Evolutionary conservation across 768 basidiomycete species (phyloP).

Genomic region (Neoboletus magnificus): DNA sequence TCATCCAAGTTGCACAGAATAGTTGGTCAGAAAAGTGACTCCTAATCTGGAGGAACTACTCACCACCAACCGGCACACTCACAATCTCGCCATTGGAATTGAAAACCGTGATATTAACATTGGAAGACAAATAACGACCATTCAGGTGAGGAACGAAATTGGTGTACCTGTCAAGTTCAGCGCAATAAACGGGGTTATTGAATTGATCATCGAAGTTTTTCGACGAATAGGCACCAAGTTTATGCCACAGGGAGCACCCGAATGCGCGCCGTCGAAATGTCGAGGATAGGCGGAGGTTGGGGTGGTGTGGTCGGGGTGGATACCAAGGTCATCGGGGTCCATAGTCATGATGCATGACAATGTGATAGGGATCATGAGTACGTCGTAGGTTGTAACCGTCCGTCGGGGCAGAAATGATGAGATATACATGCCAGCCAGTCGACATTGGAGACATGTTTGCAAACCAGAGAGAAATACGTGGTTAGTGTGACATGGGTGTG

Average conservation of each 20-base stretch:
- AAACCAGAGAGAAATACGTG: neutral
- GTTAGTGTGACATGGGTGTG: neutral
- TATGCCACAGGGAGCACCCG: neutral
- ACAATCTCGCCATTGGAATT: slow-evolving; percentile 36
- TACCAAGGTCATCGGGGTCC: slow-evolving; percentile 8
- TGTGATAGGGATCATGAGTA: neutral
- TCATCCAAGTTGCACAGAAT: slow-evolving; percentile 26
- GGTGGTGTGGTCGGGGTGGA: neutral
- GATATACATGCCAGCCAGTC: neutral
- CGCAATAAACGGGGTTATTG: neutral
- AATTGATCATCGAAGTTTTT: neutral
- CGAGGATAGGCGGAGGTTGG: neutral
- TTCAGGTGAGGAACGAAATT: slow-evolving; percentile 65
- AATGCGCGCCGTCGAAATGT: neutral
- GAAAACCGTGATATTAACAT: slow-evolving; percentile 76
- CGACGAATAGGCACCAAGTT: neutral
- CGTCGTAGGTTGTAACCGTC: neutral
- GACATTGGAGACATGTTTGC: neutral
- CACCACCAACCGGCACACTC: slow-evolving; percentile 46
- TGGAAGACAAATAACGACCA: slow-evolving; percentile 78
- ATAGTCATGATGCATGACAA: neutral
- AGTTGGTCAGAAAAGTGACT: slow-evolving; percentile 24
- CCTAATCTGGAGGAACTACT: slow-evolving; percentile 1
- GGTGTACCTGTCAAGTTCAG: slow-evolving; percentile 41
- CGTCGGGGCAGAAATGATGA: neutral